phyloP scores from a whole-genome alignment of 192 early-diverging fungal genomes.

The Podila clonocystis region DNA sequence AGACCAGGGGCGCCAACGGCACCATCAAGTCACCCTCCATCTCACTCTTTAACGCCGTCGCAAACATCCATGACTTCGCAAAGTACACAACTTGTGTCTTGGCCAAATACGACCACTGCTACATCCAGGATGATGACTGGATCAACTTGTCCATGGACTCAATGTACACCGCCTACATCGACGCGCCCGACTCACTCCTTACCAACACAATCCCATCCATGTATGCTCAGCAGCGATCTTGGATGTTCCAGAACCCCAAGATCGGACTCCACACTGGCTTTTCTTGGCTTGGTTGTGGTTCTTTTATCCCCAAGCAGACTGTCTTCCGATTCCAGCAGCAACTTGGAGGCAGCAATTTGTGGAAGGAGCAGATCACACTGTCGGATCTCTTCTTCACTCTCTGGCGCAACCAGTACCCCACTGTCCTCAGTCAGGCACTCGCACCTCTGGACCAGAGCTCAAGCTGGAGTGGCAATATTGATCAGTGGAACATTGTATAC shows the following conservation, averaged over 20 bases:
- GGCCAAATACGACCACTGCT: constrained; percentile 62
- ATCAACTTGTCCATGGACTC: constrained; percentile 62
- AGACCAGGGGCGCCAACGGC: neutral
- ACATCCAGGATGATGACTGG: constrained; percentile 69
- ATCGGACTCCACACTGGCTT: constrained; percentile 60
- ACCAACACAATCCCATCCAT: constrained; percentile 59
- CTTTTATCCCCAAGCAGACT: constrained; percentile 56
- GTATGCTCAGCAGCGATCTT: constrained; percentile 55
- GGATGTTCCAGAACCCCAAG: constrained; percentile 61
- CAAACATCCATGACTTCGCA: constrained; percentile 61
- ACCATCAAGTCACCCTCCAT: constrained; percentile 9
- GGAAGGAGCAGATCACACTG: constrained; percentile 56
- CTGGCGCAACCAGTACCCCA: constrained; percentile 63
- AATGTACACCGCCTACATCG: constrained; percentile 61
- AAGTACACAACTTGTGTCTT: constrained; percentile 64
- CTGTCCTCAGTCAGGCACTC: constrained; percentile 40
- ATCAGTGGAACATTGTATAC: constrained; percentile 61
- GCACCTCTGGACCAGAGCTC: constrained; percentile 49
- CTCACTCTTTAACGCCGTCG: constrained; percentile 58
- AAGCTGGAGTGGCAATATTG: constrained; percentile 54
- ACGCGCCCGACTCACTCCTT: constrained; percentile 56
- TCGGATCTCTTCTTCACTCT: constrained; percentile 61
- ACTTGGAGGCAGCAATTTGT: constrained; percentile 57
- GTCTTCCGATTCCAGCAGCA: constrained; percentile 60
- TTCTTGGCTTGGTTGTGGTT: constrained; percentile 55